Percentiles rank a stretch among this genome's conserved stretches.
phyloP scores from a whole-genome alignment of 2,329 filamentous ascomycete species.

The Trichoderma gracile region DNA sequence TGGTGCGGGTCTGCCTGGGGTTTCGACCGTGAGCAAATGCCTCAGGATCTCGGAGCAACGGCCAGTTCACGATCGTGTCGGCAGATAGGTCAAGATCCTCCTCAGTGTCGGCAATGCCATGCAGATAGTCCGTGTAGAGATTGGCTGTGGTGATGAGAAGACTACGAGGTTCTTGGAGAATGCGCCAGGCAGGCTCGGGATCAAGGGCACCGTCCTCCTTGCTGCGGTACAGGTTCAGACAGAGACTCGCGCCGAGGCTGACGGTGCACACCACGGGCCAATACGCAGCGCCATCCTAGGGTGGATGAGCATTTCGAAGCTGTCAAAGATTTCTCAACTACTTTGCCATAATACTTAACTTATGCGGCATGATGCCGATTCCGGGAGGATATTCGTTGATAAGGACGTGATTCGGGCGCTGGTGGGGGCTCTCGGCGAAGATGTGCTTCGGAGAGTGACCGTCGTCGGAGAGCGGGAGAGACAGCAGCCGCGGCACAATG shows the following conservation, averaged over 20 bases:
- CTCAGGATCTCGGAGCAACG: constrained; percentile 56
- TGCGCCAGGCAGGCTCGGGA: constrained; percentile 51
- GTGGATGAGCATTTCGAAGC: constrained; percentile 38
- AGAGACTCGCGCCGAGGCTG: constrained; percentile 75
- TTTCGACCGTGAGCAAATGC: constrained; percentile 54
- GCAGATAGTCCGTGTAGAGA: constrained; percentile 70
- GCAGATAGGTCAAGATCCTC: constrained; percentile 65
- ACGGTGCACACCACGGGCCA: constrained; percentile 87
- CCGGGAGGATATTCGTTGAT: constrained; percentile 89
- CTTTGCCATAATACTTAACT: constrained; percentile 47
- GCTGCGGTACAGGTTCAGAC: constrained; percentile 73
- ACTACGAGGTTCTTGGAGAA: constrained; percentile 83
- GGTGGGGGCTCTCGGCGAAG: constrained; percentile 68
- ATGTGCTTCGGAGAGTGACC: constrained; percentile 41
- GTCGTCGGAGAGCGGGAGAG: constrained; percentile 46
- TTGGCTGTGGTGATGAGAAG: constrained; percentile 69
- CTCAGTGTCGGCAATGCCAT: constrained; percentile 69
- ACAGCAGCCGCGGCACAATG: constrained; percentile 61
- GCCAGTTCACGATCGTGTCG: constrained; percentile 72
- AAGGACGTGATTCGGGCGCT: constrained; percentile 82
- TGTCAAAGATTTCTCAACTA: constrained; percentile 8
- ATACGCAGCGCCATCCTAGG: constrained; percentile 78
- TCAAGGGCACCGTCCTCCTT: constrained; percentile 61
- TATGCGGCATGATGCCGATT: constrained; percentile 96
- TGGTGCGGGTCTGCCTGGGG: constrained; percentile 62